These are phyloP conservation scores for Solanum hybrid DNA, from an alignment of 305 asterid species.

Conservation along the genomic window DNA sequence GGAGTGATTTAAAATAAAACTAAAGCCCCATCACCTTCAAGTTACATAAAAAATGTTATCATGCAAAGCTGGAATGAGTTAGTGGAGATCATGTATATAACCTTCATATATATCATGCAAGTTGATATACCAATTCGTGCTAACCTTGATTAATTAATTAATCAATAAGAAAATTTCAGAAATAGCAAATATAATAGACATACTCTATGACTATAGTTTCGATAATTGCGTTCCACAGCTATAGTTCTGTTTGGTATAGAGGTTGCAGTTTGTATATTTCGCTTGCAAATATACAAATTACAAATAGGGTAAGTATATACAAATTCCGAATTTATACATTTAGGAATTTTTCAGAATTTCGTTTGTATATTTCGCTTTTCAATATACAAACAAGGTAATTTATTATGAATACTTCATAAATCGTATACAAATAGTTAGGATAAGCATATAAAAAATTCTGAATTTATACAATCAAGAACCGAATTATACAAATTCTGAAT, in stretches of 20 bases:
- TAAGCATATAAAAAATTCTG: not conserved
- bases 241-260: no score
- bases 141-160: not conserved
- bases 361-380: no score
- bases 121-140: not conserved
- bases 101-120: not conserved
- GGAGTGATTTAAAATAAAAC: not conserved
- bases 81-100: not conserved
- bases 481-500: no score
- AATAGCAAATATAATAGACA: not conserved
- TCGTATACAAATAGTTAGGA: not conserved
- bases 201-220: no score
- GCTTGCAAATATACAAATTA: not conserved
- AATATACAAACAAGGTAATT: not conserved
- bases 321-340: no score
- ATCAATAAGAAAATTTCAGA: not conserved
- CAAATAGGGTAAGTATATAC: no score
- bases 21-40: not conserved
- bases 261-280: not conserved
- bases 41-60: not conserved
- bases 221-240: no score
- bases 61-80: not conserved
- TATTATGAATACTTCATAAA: not conserved
- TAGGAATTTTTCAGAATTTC: no score
- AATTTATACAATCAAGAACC: not conserved